Evolutionary conservation across 2,329 filamentous ascomycete genomes (phyloP).

Genomic region (Fusarium austroafricanum): DNA sequence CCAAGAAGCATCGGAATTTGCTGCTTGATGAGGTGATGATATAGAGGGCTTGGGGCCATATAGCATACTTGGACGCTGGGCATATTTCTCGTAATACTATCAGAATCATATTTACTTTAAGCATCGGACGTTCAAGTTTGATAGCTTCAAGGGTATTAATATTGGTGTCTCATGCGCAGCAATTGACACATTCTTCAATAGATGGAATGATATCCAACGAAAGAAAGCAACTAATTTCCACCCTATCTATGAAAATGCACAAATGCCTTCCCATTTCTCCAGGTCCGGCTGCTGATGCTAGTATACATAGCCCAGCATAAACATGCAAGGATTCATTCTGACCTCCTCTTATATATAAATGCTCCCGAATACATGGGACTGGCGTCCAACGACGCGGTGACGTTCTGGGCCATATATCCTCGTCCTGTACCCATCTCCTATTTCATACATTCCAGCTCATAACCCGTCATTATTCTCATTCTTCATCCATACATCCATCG

Average conservation of each 20-base stretch:
- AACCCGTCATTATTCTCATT: constrained; percentile 36
- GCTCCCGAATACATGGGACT: constrained; percentile 20
- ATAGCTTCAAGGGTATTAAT: constrained; percentile 21
- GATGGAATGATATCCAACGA: constrained; percentile 8
- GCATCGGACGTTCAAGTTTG: not conserved
- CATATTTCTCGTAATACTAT: not conserved
- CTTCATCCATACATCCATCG: constrained; percentile 32
- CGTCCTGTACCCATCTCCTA: constrained; percentile 18
- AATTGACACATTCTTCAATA: constrained; percentile 9
- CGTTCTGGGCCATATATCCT: constrained; percentile 16
- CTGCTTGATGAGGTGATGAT: not conserved
- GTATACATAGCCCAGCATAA: constrained; percentile 17
- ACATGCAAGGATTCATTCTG: constrained; percentile 25
- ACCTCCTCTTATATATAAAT: constrained; percentile 27
- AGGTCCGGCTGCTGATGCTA: constrained; percentile 4
- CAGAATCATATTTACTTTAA: not conserved
- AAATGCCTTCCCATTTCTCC: not conserved
- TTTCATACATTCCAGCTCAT: constrained; percentile 26
- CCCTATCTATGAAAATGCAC: constrained; percentile 43
- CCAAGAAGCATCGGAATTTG: not conserved
- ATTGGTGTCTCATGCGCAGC: constrained; percentile 20
- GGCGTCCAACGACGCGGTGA: constrained; percentile 7
- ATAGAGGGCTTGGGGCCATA: not conserved
- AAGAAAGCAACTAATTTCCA: constrained; percentile 36
- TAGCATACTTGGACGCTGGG: not conserved